These are phyloP conservation scores for Xerocomellus intermedius DNA, from an alignment of 768 basidiomycete genomes.

Conservation along the genomic window DNA sequence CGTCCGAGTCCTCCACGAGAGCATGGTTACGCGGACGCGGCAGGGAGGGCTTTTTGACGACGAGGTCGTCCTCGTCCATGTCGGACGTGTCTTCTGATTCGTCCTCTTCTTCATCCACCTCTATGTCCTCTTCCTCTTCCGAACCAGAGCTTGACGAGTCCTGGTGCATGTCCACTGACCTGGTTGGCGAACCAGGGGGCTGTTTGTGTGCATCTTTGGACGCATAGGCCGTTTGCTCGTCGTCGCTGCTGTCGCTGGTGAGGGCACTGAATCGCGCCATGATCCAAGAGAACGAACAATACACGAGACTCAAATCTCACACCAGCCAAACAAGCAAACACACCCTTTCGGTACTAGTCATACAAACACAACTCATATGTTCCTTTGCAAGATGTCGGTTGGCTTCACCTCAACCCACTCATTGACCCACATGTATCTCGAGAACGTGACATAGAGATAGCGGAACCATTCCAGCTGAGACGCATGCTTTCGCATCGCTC, in stretches of 20 bases:
- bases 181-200: conserved; percentile 16
- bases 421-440: conserved; percentile 92
- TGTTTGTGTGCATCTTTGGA: conserved; percentile 25
- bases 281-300: conserved; percentile 22
- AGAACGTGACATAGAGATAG: conserved; percentile 77
- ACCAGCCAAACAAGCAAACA: conserved; percentile 32
- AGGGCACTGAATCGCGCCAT: conserved; percentile 74
- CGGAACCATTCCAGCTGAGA: conserved; percentile 90
- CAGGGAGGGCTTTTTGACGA: conserved; percentile 24
- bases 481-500: conserved; percentile 70
- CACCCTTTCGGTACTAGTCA: neutral
- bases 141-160: conserved; percentile 27
- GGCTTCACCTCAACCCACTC: conserved; percentile 60
- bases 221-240: conserved; percentile 41
- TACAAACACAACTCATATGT: neutral
- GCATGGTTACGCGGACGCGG: conserved; percentile 43
- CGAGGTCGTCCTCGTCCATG: conserved; percentile 52
- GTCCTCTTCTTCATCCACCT: conserved; percentile 36
- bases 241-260: conserved; percentile 54
- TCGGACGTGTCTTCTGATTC: conserved; percentile 42
- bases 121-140: conserved; percentile 29
- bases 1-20: conserved; percentile 54
- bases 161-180: conserved; percentile 32
- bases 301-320: conserved; percentile 14
- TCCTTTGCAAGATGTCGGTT: neutral